Evolutionary conservation across 1,139 yeast genomes (phyloP), one percentile per base, ranked within the genome.

Genomic region (Scheffersomyces cryptocercus): DNA sequence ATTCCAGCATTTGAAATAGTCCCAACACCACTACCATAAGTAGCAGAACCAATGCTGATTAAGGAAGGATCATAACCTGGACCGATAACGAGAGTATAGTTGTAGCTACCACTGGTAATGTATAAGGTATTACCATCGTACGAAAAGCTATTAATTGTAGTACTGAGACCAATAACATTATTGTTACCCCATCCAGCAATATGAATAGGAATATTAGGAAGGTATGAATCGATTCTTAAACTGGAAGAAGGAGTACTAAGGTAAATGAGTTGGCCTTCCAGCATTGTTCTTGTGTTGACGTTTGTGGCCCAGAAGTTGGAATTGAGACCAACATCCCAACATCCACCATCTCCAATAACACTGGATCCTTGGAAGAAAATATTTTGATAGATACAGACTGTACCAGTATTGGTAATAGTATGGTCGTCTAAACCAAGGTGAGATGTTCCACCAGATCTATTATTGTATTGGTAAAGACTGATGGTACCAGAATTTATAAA

Each of bases 151-250:
- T 12, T 14, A 38, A 53, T 45, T 35, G 49, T 43, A 36, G 42
- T 39, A 39, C 43, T 37, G 28, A 49, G 40, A 26, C 55, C 56
- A 37, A 55, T 51, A 10, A 40, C 38, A 40, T 55, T 55, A 12
- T 51, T 51, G 36, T 45, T 43, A 29, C 59, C 59, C 41, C 50
- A 54, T 26, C 59, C 60, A 29, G 51, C 53, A 29, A 54, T 53
- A 6, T 37, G 44, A 38, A 50, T 45, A 13, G 47, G 42, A 35
- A 41, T 43, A 29, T 33, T 39, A 5, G 37, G 26, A 16, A 41
- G 44, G 31, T 47, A 42, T 31, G 47, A 44, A 37, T 49, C 55
- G 20, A 49, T 45, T 41, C 42, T 45, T 16, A 53, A 16, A 13
- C 35, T 28, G 14, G 50, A 47, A 12, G 47, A 15, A 2, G 42